Conservation (phyloP, 108 stramenopile species). For the Ochromonas danica region DNA sequence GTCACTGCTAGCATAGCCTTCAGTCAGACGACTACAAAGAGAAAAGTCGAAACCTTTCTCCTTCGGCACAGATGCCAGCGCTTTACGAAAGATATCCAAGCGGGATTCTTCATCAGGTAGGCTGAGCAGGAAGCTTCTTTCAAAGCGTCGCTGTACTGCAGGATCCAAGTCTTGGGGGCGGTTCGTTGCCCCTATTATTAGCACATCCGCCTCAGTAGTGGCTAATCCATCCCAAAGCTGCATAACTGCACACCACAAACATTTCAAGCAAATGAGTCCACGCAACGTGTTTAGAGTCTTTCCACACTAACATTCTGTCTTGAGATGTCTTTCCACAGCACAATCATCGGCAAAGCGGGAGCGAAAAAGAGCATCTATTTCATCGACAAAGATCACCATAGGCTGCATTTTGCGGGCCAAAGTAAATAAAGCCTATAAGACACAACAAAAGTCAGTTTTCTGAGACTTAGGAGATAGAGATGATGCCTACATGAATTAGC, state of each 20-base stretch:
- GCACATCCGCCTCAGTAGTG: neutral
- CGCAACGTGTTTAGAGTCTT: too few relatives aligned
- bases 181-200: conserved; percentile 2
- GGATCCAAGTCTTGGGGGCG: conserved; percentile 23
- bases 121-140: neutral
- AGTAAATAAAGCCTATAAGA: conserved; percentile 34
- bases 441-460: too few relatives aligned
- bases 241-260: conserved; percentile 9
- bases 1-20: neutral
- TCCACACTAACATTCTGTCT: conserved; percentile 25
- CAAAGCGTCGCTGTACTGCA: neutral
- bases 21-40: neutral
- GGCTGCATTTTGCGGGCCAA: neutral
- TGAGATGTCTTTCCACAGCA: neutral
- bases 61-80: neutral
- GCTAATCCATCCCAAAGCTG: neutral
- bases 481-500: neutral
- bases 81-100: neutral
- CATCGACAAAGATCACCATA: conserved; percentile 26
- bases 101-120: neutral
- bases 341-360: neutral
- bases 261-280: neutral
- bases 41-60: neutral
- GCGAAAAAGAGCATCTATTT: conserved; percentile 19
- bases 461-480: too few relatives aligned